These are phyloP conservation scores for Cercophora sp. DNA, from an alignment of 495 filamentous ascomycete species.

Conservation along the genomic window DNA sequence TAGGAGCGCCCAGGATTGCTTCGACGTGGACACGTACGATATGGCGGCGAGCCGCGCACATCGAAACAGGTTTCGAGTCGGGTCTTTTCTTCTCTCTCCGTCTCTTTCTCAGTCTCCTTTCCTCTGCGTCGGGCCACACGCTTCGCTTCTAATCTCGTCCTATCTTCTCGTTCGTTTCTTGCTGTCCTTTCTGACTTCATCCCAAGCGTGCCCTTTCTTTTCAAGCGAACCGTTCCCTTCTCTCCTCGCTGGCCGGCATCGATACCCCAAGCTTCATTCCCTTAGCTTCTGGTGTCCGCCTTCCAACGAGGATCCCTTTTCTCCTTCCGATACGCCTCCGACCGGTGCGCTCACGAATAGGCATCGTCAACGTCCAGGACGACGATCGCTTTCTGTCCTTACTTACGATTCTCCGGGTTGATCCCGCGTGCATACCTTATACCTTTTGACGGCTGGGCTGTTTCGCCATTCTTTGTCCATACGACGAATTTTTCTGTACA, in stretches of 20 bases:
- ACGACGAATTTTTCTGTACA: constrained; percentile 7
- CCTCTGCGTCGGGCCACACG: background rate
- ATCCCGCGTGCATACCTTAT: constrained; percentile 22
- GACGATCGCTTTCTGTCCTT: constrained; percentile 13
- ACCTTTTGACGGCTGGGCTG: constrained; percentile 20
- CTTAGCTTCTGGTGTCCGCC: constrained; percentile 15
- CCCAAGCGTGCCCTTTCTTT: constrained; percentile 10
- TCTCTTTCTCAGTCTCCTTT: background rate
- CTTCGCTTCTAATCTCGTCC: constrained; percentile 7
- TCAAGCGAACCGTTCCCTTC: constrained; percentile 9
- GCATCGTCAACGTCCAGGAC: background rate
- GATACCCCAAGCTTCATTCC: constrained; percentile 13
- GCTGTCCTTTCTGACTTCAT: constrained; percentile 7
- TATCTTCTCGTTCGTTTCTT: constrained; percentile 11
- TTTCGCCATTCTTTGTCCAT: constrained; percentile 6
- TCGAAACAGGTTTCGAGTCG: constrained; percentile 16
- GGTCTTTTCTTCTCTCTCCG: constrained; percentile 6
- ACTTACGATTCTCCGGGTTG: constrained; percentile 31
- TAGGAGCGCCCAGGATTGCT: background rate
- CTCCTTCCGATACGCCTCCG: constrained; percentile 10
- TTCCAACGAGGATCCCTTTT: constrained; percentile 4
- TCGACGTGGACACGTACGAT: constrained; percentile 6
- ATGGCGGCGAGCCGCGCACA: constrained; percentile 3
- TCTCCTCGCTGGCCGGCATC: constrained; percentile 7
- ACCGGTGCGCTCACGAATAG: too few relatives aligned